Evolutionary conservation across 441 rosid genomes (phyloP).

Genomic region (Euphorbia celastroides): DNA sequence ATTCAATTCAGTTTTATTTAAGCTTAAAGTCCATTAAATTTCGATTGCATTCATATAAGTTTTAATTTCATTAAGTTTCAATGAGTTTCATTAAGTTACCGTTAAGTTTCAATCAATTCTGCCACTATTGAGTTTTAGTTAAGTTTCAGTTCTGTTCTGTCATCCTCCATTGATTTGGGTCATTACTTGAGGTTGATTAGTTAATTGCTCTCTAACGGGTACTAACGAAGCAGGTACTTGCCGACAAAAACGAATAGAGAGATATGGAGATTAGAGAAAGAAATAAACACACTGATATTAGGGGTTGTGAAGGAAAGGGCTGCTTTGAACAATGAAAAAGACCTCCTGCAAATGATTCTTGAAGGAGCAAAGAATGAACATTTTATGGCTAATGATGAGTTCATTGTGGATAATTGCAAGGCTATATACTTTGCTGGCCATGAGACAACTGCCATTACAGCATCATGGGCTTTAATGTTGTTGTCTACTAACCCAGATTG

Average conservation of each 20-base stretch:
- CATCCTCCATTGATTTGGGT: background rate
- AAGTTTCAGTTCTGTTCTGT: too few relatives aligned
- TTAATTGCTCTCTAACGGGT: background rate
- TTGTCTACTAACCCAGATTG: slow-evolving; percentile 43
- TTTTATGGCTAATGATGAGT: slow-evolving; percentile 21
- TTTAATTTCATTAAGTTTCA: too few relatives aligned
- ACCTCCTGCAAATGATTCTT: slow-evolving; percentile 39
- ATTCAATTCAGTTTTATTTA: too few relatives aligned
- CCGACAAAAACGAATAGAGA: slow-evolving; percentile 29
- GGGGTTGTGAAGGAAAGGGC: slow-evolving; percentile 28
- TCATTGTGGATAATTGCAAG: slow-evolving; percentile 49
- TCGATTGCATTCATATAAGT: too few relatives aligned
- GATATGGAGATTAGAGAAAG: slow-evolving; percentile 38
- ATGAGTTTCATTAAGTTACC: too few relatives aligned
- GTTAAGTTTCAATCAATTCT: too few relatives aligned
- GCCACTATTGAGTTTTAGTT: too few relatives aligned
- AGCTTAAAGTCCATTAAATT: too few relatives aligned
- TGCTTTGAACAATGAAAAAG: slow-evolving; percentile 23
- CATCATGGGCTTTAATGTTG: slow-evolving; percentile 40
- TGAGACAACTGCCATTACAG: slow-evolving; percentile 40
- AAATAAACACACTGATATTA: slow-evolving; percentile 27
- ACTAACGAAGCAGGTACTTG: slow-evolving; percentile 16
- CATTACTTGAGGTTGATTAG: background rate
- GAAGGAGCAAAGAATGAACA: slow-evolving; percentile 24
- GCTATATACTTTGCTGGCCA: slow-evolving; percentile 45